A percentile compares a stretch with the other conserved stretches of the same genome.
Evolutionary conservation across 23 red algal species (phyloP).

Genomic region (Gracilaria gracilis): DNA sequence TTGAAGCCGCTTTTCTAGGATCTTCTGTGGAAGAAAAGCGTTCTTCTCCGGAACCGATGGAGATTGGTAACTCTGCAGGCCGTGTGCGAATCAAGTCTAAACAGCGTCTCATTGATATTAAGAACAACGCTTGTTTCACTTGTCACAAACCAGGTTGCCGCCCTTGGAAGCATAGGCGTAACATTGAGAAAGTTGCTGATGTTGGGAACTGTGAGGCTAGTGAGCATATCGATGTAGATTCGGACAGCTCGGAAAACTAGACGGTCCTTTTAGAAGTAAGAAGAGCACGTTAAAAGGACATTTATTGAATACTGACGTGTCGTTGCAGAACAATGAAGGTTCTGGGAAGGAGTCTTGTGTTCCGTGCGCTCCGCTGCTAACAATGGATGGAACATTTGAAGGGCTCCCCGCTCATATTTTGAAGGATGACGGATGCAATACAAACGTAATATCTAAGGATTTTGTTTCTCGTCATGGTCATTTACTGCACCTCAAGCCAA

Average conservation of each 20-base stretch:
- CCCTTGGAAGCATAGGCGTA: slow-evolving; percentile 27
- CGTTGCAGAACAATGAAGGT: not conserved
- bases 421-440: slow-evolving; percentile 48
- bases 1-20: slow-evolving; percentile 29
- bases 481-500: not conserved
- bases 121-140: slow-evolving; percentile 39
- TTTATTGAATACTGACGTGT: not conserved
- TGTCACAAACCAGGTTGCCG: slow-evolving; percentile 30
- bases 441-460: slow-evolving; percentile 28
- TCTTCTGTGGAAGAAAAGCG: not conserved
- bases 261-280: not conserved
- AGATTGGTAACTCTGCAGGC: slow-evolving; percentile 36
- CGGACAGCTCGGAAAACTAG: not conserved
- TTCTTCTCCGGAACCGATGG: slow-evolving; percentile 4
- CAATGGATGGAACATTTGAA: slow-evolving; percentile 1
- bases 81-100: not conserved
- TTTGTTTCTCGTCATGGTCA: not conserved
- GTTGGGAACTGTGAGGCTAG: not conserved
- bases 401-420: not conserved
- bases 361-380: slow-evolving; percentile 1
- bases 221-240: not conserved
- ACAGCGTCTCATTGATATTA: not conserved
- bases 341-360: not conserved
- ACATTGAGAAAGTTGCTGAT: not conserved
- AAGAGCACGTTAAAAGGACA: not conserved